Conservation (phyloP, 805 yeast genomes). For the Komagataella ulmi region DNA sequence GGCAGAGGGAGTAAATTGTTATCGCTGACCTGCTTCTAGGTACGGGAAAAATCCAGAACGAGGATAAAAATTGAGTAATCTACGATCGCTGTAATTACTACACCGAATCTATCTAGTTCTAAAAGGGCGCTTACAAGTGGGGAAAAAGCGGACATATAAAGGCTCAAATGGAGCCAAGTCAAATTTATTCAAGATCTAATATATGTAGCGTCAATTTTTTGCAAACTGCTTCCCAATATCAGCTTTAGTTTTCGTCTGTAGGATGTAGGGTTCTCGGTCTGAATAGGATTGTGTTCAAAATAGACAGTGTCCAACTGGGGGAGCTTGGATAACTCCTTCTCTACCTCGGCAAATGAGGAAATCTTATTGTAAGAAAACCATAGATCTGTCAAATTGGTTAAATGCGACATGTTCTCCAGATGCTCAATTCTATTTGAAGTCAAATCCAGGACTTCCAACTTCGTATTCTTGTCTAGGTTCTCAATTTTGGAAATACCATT, state of each 20-base stretch:
- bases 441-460: constrained; percentile 65
- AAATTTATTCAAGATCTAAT: not conserved
- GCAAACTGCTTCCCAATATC: constrained; percentile 54
- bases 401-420: constrained; percentile 52
- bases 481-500: constrained; percentile 68
- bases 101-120: not conserved
- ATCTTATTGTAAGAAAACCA: constrained; percentile 84
- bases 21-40: not conserved
- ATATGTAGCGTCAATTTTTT: constrained; percentile 88
- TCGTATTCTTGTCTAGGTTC: constrained; percentile 57
- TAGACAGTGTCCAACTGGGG: constrained; percentile 75
- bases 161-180: not conserved
- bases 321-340: constrained; percentile 46
- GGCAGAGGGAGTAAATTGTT: not conserved
- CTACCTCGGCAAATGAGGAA: constrained; percentile 55
- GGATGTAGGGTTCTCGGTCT: constrained; percentile 55
- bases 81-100: not conserved
- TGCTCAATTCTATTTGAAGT: constrained; percentile 58
- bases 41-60: not conserved
- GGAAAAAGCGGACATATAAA: not conserved
- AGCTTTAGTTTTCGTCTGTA: constrained; percentile 76
- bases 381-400: constrained; percentile 68
- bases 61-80: not conserved
- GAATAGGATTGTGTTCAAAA: constrained; percentile 88
- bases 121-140: no score